A percentile compares a stretch with the other conserved stretches of the same genome.
Evolutionary conservation across 2,329 filamentous ascomycete genomes (phyloP).

Genomic region (Calonectria naviculata): DNA sequence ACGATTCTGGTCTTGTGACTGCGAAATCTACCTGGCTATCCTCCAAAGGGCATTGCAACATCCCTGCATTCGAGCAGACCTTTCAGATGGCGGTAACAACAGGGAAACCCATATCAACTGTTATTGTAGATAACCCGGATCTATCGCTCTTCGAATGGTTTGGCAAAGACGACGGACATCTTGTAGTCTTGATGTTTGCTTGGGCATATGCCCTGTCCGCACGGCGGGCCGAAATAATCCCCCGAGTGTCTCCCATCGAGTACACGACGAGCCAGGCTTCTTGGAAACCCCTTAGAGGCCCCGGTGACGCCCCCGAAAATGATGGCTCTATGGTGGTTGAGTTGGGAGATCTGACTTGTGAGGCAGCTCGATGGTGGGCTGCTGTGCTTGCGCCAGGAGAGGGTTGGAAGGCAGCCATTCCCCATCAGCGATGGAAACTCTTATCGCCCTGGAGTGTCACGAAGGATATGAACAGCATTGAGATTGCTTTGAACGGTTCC

Average conservation of each 20-base stretch:
- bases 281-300: neutral
- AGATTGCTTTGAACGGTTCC: neutral
- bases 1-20: neutral
- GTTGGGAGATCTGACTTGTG: neutral
- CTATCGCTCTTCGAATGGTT: constrained; percentile 5
- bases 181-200: constrained; percentile 13
- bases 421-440: constrained; percentile 9
- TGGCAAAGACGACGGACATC: constrained; percentile 15
- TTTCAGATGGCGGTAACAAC: neutral
- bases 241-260: constrained; percentile 8
- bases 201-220: constrained; percentile 25
- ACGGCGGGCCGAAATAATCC: constrained; percentile 13
- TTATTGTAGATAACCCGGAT: neutral
- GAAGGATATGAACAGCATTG: neutral
- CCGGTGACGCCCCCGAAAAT: neutral
- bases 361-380: constrained; percentile 24
- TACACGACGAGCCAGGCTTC: constrained; percentile 16
- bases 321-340: neutral
- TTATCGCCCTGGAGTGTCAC: constrained; percentile 22
- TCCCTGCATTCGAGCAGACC: neutral
- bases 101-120: neutral
- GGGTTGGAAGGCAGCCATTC: constrained; percentile 22
- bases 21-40: neutral
- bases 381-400: constrained; percentile 20
- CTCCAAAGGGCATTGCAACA: neutral